These are phyloP conservation scores for Cladochytrium replicatum DNA, from an alignment of 192 early-diverging fungal genomes.

Conservation along the genomic window DNA sequence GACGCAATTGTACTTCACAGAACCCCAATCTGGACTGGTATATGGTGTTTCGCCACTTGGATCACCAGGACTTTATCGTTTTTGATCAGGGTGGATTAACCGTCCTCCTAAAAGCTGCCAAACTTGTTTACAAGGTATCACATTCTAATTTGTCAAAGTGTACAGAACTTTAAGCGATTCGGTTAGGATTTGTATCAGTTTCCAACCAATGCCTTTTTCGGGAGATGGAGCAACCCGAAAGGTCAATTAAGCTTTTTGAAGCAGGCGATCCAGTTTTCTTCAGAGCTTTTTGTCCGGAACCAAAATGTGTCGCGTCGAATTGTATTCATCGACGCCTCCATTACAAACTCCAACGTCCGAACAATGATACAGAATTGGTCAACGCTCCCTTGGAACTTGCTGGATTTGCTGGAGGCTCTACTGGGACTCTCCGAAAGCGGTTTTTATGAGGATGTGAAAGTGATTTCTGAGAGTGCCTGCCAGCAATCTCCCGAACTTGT, in stretches of 20 bases:
- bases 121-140: conserved; percentile 44
- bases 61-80: conserved; percentile 52
- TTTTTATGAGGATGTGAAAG: conserved; percentile 49
- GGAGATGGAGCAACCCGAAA: conserved; percentile 58
- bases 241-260: conserved; percentile 62
- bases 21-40: conserved; percentile 52
- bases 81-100: conserved; percentile 46
- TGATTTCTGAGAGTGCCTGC: conserved; percentile 48
- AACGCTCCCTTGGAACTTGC: conserved; percentile 52
- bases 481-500: conserved; percentile 64
- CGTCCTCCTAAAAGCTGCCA: conserved; percentile 52
- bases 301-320: conserved; percentile 37
- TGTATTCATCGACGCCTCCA: conserved; percentile 46
- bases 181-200: conserved; percentile 50
- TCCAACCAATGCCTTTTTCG: conserved; percentile 60
- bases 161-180: not conserved
- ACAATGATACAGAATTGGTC: conserved; percentile 32
- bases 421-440: conserved; percentile 42
- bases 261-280: conserved; percentile 44
- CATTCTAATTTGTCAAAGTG: not conserved
- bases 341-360: conserved; percentile 29
- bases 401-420: conserved; percentile 63
- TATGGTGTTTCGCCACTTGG: conserved; percentile 48
- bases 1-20: conserved; percentile 14
- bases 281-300: conserved; percentile 50